A percentile compares a stretch with the other conserved stretches of the same genome.
phyloP scores from a whole-genome alignment of 2,329 filamentous ascomycete species.

The Aspergillus udagawae region DNA sequence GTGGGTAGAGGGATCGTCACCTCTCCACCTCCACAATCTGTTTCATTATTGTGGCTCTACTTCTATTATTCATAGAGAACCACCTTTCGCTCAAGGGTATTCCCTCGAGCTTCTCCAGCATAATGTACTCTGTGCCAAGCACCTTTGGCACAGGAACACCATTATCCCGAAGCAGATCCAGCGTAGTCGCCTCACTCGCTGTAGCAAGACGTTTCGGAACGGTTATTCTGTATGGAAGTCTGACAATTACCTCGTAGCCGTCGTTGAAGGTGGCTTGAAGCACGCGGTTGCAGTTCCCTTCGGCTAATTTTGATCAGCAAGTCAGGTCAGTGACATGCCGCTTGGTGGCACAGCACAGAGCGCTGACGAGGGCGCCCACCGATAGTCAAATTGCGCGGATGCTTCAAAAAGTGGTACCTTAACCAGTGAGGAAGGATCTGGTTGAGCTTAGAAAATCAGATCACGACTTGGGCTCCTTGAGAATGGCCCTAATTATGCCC shows the following conservation, averaged over 20 bases:
- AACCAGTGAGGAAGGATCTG: no score
- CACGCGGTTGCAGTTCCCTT: neutral
- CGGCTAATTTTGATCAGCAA: neutral
- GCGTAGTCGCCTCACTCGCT: neutral
- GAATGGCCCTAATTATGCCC: no score
- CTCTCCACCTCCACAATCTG: conserved; percentile 22
- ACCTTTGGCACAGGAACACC: conserved; percentile 37
- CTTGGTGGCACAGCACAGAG: neutral
- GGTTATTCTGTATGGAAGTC: neutral
- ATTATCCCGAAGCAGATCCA: conserved; percentile 6
- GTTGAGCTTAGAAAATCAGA: no score
- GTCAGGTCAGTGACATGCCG: neutral
- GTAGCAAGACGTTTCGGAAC: neutral
- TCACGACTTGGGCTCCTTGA: no score
- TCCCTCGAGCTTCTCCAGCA: conserved; percentile 35
- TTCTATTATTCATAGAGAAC: conserved; percentile 25
- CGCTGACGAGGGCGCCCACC: neutral
- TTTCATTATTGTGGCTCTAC: conserved; percentile 18
- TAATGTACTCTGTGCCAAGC: conserved; percentile 36
- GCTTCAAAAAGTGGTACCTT: no score
- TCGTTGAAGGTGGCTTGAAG: neutral
- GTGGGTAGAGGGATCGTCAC: conserved; percentile 22
- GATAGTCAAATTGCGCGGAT: no score
- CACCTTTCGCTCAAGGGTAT: conserved; percentile 29
- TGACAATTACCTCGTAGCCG: neutral